Conservation (phyloP, 495 filamentous ascomycete genomes). For the Neurospora tetrasperma region DNA sequence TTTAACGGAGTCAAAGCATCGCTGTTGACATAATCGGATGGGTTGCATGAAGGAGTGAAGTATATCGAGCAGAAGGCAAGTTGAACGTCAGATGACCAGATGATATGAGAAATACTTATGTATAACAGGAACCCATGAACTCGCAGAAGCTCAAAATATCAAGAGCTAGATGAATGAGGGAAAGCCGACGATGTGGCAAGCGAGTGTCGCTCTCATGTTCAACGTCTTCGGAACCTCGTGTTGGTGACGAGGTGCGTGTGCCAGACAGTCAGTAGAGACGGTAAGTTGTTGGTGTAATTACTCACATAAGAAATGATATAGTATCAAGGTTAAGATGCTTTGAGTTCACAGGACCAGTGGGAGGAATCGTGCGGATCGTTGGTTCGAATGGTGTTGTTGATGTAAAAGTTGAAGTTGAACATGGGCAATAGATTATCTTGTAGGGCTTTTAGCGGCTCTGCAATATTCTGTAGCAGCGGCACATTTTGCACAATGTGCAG, state of each 20-base stretch:
- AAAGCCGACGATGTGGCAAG: fast-evolving
- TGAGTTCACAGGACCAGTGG: neutral
- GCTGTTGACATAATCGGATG: neutral
- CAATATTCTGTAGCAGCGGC: neutral
- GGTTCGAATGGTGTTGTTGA: neutral
- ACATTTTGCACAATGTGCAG: neutral
- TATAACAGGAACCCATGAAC: fast-evolving
- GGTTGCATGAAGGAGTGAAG: neutral
- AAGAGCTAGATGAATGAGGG: fast-evolving
- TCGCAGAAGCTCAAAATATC: fast-evolving
- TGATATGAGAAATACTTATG: neutral
- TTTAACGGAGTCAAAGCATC: no score
- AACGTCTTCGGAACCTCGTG: neutral
- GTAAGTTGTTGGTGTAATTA: neutral
- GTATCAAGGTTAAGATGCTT: no score
- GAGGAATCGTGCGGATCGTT: neutral
- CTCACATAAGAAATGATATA: neutral
- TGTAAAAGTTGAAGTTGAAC: neutral
- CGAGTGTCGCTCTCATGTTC: neutral
- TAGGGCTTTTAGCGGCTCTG: neutral
- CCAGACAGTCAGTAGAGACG: neutral
- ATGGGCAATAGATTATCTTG: neutral
- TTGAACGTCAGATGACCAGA: neutral
- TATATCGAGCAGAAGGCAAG: neutral
- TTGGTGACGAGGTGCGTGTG: neutral